Base-by-base conservation (phyloP, 371 early-diverging fungal species). In the Rhizomucor miehei region DNA sequence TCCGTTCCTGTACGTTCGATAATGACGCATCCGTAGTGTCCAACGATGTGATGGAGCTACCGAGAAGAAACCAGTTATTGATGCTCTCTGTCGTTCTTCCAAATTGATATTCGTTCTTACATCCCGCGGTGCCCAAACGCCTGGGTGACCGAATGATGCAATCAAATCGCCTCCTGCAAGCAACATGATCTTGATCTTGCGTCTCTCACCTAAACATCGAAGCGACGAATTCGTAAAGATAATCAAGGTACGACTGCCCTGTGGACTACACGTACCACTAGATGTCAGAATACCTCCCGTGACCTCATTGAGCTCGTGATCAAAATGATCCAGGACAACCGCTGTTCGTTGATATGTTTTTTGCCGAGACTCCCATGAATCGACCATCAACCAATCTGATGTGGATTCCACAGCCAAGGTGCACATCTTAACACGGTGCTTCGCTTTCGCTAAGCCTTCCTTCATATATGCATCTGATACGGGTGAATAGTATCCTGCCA, bases 91-190 rank as follows among this genome's bases (percentile, higher is more conserved):
- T 45, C 23, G 16, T 41, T 5, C 13, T n/a, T n/a, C 21, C 13
- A 37, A 5, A 24, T n/a, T 3, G 25, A 8, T 11, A 35, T 16
- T 3, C 1, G 6, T 14, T 72, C 88, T 78, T 85, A 94, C 94
- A 84, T 97, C 98, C 12, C 83, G 74, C 1, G 87, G 83, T 10
- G 86, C 79, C 99, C 99, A 98, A 16, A 97, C 86, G 49, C 90
- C 88, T 6, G 94, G 94, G 37, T 86, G 82, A 3, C 91, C 92
- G 81, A 98, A 95, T 1, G 94, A 92, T 60, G 97, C 91, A 44
- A 98, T 96, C 43, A 98, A 75, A 66, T 98, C 99, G 35, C 96
- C 97, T 40, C 99, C 99, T 16, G 99, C 97, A 49, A 98, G 77
- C 41, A 98, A 73, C 86, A 97, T 87, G 44, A 97, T 88, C 52